Evolutionary conservation across 1,284 basidiomycete species (phyloP), one percentile per base, ranked within the genome.

Genomic region (Peniophora sp.): DNA sequence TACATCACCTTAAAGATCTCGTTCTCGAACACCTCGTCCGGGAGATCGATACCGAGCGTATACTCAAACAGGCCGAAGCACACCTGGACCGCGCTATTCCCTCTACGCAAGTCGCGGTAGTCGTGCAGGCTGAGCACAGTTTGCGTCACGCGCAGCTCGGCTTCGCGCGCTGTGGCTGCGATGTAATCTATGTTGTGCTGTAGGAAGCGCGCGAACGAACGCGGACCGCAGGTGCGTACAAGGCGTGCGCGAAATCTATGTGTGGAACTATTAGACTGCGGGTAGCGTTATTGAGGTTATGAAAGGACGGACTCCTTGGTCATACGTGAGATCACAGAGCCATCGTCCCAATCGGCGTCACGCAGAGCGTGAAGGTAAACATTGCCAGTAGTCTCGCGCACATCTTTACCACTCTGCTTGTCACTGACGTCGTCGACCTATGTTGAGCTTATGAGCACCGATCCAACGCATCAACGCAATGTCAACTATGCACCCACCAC

Each of bases 21-120:
- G 58, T 85, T 69, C 41, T 82, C 68, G 56, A 79, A 78, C 23
- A 84, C 71, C 46, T 76, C 70, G 55, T 85, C 77, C 6, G 80
- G 77, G 23, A 86, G 68, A 61, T 86, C 79, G 48, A 82, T 72
- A 17, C 75, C 78, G 46, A 81, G 71, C 39, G 70, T 73, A 56
- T 77, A 83, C 53, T 83, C 83, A 49, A 81, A 71, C 34, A 85
- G 73, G 20, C 76, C 73, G 60, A 81, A 83, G 64, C 81, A 85
- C 50, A 78, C 72, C 17, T 78, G 72, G 54, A 82, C 75, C 32
- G 79, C 82, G 60, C 81, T 83, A 63, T 83, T 85, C 61, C 83
- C 79, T 48, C 84, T 71, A 41, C 83, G 79, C 51, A 84, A 71
- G 19, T 67, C 60, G 48, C 74, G 69, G 68, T 78, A 85, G 2